Base-by-base conservation (phyloP, 768 basidiomycete species). In the Mycena rebaudengoi region DNA sequence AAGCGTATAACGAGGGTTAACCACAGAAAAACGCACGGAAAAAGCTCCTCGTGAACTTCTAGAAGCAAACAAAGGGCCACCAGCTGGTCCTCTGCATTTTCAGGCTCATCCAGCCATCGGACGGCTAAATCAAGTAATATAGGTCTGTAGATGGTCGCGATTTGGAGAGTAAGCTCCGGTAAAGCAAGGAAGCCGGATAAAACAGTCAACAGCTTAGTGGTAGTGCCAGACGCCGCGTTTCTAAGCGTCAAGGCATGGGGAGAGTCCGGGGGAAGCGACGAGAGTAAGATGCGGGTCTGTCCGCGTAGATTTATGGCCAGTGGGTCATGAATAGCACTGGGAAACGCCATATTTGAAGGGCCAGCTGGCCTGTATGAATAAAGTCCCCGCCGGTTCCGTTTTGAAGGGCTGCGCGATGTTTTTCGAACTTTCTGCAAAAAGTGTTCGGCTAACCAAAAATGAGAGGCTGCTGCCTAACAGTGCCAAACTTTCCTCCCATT, bases 41-140 rank as follows among this genome's bases (percentile, higher is more conserved):
- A 94, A 37, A 92, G 76, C 72, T 93, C 91, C 70, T 87, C 85
- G 66, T 92, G 88, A 30, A 84, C 79, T 79, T 91, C 88, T 26
- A 92, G 70, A 56, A 94, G 76, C 60, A 85, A 75, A 69, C 83
- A 87, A n/a, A 91, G 76, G 4, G 89, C 88, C 46, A 83, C 78
- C 46, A 89, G 76, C 69, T 85, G 82, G 37, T 85, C 83, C 56
- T 86, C 83, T 23, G 79, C 68, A 61, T 82, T 77, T 40, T 83
- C 75, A 35, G 80, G 69, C 20, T 81, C 78, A n/a, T 89, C 79
- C 40, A 96, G 72, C 95, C 94, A 98, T 70, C 92, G 78, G 4
- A 91, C 91, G 70, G 89, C 90, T 25, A 99, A 77, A 74, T 97
- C 92, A 26, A 91, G 69, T 37, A 95, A 74, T 53, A 98, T 76